A percentile compares a stretch with the other conserved stretches of the same genome.
phyloP scores from a whole-genome alignment of 768 basidiomycete species.

The Leccinellum albellum region DNA sequence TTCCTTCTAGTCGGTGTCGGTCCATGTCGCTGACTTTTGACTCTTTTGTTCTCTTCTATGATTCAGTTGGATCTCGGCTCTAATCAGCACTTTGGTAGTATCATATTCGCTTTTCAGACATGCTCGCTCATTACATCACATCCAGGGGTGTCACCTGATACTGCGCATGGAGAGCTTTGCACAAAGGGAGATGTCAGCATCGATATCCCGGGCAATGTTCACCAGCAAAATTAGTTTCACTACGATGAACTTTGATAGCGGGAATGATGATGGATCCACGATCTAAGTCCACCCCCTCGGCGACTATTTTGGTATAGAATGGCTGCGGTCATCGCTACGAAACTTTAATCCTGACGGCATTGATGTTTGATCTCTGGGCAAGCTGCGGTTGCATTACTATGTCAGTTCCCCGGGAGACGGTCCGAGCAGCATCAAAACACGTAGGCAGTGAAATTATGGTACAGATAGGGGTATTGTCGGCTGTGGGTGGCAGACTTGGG shows the following conservation, averaged over 20 bases:
- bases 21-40: constrained; percentile 1
- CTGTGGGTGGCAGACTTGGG: not conserved
- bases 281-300: not conserved
- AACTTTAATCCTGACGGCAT: not conserved
- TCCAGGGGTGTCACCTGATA: constrained; percentile 26
- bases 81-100: constrained; percentile 14
- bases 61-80: constrained; percentile 13
- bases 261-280: no score
- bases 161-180: constrained; percentile 21
- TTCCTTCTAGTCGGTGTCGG: not conserved
- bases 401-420: not conserved
- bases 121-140: not conserved
- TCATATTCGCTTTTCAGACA: not conserved
- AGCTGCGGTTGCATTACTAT: not conserved
- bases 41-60: not conserved
- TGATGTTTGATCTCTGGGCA: not conserved
- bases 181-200: not conserved
- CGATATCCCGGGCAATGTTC: not conserved
- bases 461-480: not conserved
- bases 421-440: not conserved
- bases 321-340: not conserved
- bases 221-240: constrained; percentile 11
- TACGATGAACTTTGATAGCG: not conserved
- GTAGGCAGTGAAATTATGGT: not conserved
- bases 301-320: not conserved